Conservation (phyloP, 768 basidiomycete species). For the Boletus rubropictus region DNA sequence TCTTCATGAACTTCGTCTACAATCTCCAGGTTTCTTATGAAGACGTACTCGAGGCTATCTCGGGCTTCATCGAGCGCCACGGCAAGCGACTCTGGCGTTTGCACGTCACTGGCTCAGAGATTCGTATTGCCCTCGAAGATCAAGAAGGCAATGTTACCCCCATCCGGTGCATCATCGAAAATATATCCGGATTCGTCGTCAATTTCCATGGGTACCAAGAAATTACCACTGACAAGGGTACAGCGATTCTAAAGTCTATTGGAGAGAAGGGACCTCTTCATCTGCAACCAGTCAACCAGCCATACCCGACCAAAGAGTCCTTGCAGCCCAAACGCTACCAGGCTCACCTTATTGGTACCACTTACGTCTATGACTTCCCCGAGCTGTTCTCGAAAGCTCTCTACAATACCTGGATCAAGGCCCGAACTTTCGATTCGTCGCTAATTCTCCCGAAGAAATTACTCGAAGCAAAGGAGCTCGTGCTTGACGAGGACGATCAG, state of each 20-base stretch:
- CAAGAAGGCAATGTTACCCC: slow-evolving; percentile 91
- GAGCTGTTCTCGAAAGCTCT: slow-evolving; percentile 97
- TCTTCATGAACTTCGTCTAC: slow-evolving; percentile 99
- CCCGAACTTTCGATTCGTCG: slow-evolving; percentile 56
- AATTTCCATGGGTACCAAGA: slow-evolving; percentile 98
- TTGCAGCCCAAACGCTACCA: slow-evolving; percentile 98
- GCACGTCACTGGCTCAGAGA: slow-evolving; percentile 96
- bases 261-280: slow-evolving; percentile 97
- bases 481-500: slow-evolving; percentile 89
- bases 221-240: slow-evolving; percentile 92
- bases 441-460: slow-evolving; percentile 71
- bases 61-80: slow-evolving; percentile 99
- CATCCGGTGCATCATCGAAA: slow-evolving; percentile 97
- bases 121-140: slow-evolving; percentile 92
- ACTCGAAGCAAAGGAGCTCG: slow-evolving; percentile 82
- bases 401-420: slow-evolving; percentile 85
- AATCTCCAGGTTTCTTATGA: slow-evolving; percentile 93
- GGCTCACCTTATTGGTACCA: slow-evolving; percentile 96
- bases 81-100: slow-evolving; percentile 98
- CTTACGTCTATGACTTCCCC: slow-evolving; percentile 99
- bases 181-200: slow-evolving; percentile 97
- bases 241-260: slow-evolving; percentile 94
- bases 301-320: slow-evolving; percentile 96
- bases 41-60: slow-evolving; percentile 92
- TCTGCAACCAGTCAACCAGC: slow-evolving; percentile 87